These are phyloP conservation scores for Ophiostoma fasciatum DNA, from an alignment of 2,329 filamentous ascomycete genomes.

Conservation along the genomic window DNA sequence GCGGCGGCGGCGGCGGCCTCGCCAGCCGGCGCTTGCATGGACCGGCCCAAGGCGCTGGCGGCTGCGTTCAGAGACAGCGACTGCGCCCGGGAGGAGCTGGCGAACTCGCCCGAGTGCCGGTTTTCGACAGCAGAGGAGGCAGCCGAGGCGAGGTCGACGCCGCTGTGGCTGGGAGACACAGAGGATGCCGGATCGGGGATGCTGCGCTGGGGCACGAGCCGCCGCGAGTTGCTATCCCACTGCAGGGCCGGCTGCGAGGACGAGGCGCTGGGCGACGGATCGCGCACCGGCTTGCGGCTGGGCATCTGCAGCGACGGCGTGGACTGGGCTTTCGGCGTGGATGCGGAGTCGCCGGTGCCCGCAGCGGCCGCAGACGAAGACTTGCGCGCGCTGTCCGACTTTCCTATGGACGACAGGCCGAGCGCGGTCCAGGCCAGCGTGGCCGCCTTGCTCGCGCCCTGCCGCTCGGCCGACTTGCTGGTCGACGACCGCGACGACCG, in stretches of 20 bases:
- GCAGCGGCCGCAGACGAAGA: background rate
- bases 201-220: constrained; percentile 24
- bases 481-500: constrained; percentile 23
- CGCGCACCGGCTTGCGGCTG: constrained; percentile 3
- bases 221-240: constrained; percentile 41
- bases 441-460: constrained; percentile 47
- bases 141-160: constrained; percentile 10
- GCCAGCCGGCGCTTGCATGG: constrained; percentile 6
- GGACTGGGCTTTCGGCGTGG: background rate
- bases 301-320: constrained; percentile 1
- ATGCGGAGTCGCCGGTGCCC: too few species aligned
- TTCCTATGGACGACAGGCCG: constrained; percentile 16
- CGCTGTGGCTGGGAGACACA: constrained; percentile 15
- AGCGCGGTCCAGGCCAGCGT: constrained; percentile 45
- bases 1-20: too few species aligned
- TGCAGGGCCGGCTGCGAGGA: constrained; percentile 21
- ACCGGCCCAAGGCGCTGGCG: constrained; percentile 31
- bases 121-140: constrained; percentile 16
- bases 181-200: constrained; percentile 22
- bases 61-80: constrained; percentile 40
- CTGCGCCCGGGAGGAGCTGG: constrained; percentile 16
- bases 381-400: constrained; percentile 5
- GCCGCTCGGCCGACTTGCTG: constrained; percentile 28
- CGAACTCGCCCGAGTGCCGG: constrained; percentile 27
- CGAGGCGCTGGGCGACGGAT: constrained; percentile 16